Evolutionary conservation across 441 rosid species (phyloP), one percentile per base, ranked within the genome.

Genomic region (Adansonia madagascariensis): DNA sequence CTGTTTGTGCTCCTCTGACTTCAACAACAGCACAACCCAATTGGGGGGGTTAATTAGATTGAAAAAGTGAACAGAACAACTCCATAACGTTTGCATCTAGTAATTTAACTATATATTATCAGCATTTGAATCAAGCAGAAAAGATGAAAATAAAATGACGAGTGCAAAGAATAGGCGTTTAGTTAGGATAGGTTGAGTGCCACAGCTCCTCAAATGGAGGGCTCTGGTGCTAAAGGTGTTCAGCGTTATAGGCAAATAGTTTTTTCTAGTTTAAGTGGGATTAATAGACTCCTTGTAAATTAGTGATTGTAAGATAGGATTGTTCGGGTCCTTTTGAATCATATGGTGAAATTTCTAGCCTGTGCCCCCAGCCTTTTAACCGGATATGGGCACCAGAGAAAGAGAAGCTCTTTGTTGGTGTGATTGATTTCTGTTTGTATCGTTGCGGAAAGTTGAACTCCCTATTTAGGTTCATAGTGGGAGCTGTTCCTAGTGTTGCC

Each of bases 1-100:
- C 98, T 43, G 87, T 92, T 62, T 97, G 99, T 77, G 70, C 93
- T 41, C 95, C 94, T 50, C 85, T 86, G 53, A 59, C 84, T 59
- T 82, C 84, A 39, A 46, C 85, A 50, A 80, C 82, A 53, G 41
- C 5, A 0, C 80, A 77, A 53, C 74, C 81, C 39, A 31, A 31
- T 31, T 31, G 39, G 39, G 84, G 89, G 80, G 88, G 88, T 74
- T 91, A 77, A 81, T 64, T 22, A 50, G 69, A 41, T 27, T 12
- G 56, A 61, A 44, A 12, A 41, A 41, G 9, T 9, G 46, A 31
- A 46, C 64, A 9, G 63, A 76, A 75, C 10, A 11, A 55, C 79
- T 75, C 41, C 62, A 65, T 66, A 44, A 59, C 59, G 47, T 66
- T 59, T 22, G 67, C 62, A 50, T 73, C 83, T 11, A 65, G 57